Base-by-base conservation (phyloP, 2,329 filamentous ascomycete genomes). In the Trichoderma lentiforme region DNA sequence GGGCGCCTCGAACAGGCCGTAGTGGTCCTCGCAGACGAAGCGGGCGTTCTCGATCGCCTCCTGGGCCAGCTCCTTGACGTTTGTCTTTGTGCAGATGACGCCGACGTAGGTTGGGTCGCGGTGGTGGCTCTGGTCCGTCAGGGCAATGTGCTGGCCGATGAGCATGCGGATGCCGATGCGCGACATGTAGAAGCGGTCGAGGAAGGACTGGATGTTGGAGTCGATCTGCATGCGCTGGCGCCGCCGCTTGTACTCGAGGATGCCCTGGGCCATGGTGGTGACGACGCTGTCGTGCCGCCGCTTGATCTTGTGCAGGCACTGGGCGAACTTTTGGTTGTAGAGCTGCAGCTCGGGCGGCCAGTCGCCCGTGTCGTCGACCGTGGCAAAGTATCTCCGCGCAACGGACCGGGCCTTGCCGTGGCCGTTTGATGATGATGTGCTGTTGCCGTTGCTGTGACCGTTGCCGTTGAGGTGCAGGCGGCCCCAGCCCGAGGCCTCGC, bases 111-210 rank as follows among this genome's bases (percentile, higher is more conserved):
- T 93, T 47, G 94, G 94, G 81, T 98, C 95, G 74, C 91, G 91
- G 76, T 94, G 91, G 77, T 96, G 92, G 78, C 91, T 93, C 83
- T 98, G 95, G 81, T 98, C 95, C 6, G 95, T 97, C 72, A 99
- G 87, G 73, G 96, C 96, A 78, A 99, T 97, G 85, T 99, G 96
- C 82, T 99, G 96, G 68, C 96, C 96, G 78, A 99, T 98, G 65
- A 99, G 90, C 96, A 99, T 99, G 77, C 96, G 93, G 77, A 99
- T 99, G 75, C 96, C 96, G 79, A 99, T 99, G 74, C 96, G 93
- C 58, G 95, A 98, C 96, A 99, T 99, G 87, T 99, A 99, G 84
- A 99, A 99, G 73, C 96, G 93, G 84, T 99, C 96, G 75, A 99
- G 90, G 86, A 99, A 99, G 70, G 94, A 92, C 82, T 99, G 96